Percentiles rank a stretch among this genome's conserved stretches.
phyloP scores from a whole-genome alignment of 495 filamentous ascomycete species.

The Niebla homalea region DNA sequence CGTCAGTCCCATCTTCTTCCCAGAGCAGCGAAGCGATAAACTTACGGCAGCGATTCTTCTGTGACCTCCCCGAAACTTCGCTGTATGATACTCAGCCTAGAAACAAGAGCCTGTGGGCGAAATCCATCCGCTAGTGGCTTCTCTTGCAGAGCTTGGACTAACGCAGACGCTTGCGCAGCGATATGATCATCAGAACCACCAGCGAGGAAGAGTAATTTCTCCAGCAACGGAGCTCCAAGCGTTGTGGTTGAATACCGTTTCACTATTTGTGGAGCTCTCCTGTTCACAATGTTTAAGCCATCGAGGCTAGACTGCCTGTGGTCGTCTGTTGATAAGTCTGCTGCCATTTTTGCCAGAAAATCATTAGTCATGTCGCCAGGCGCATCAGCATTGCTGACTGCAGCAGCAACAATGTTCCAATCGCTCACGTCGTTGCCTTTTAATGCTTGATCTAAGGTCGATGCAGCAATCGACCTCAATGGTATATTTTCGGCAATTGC shows the following conservation, averaged over 20 bases:
- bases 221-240: slow-evolving; percentile 40
- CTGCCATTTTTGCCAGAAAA: slow-evolving; percentile 27
- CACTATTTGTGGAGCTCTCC: slow-evolving; percentile 17
- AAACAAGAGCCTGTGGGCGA: slow-evolving; percentile 19
- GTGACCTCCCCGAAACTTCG: slow-evolving; percentile 37
- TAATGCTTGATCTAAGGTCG: slow-evolving; percentile 15
- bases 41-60: slow-evolving; percentile 36
- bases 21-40: not conserved
- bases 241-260: slow-evolving; percentile 18
- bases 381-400: slow-evolving; percentile 32
- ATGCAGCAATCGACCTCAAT: slow-evolving; percentile 7
- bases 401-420: slow-evolving; percentile 29
- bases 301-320: slow-evolving; percentile 18
- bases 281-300: slow-evolving; percentile 22
- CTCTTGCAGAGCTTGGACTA: slow-evolving; percentile 29
- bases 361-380: slow-evolving; percentile 28
- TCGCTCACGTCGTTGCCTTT: slow-evolving; percentile 6
- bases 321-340: slow-evolving; percentile 20
- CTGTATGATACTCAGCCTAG: slow-evolving; percentile 38
- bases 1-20: not conserved
- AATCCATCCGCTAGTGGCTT: slow-evolving; percentile 24
- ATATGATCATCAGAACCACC: slow-evolving; percentile 44
- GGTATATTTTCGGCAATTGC: slow-evolving; percentile 1
- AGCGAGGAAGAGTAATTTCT: slow-evolving; percentile 41
- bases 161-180: slow-evolving; percentile 32